phyloP scores from a whole-genome alignment of 2,329 filamentous ascomycete genomes.

The Monilinia vaccinii-corymbosi region DNA sequence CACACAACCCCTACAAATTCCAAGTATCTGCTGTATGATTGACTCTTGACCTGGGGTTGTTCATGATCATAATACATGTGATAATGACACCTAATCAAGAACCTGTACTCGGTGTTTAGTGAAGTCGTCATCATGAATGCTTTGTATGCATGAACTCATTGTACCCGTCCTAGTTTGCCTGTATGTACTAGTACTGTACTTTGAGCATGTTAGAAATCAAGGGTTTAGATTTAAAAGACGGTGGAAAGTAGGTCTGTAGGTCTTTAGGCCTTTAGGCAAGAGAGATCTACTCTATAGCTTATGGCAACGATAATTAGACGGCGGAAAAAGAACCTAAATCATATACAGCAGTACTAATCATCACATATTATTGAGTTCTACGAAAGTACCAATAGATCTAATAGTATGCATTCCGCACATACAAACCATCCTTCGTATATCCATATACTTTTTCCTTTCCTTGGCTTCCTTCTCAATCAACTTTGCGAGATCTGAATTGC shows the following conservation, averaged over 20 bases:
- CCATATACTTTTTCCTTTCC: neutral
- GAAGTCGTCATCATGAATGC: conserved; percentile 1
- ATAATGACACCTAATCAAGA: neutral
- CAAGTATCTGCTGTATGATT: neutral
- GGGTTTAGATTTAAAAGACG: neutral
- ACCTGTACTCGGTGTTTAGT: neutral
- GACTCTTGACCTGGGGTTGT: neutral
- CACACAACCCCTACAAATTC: neutral
- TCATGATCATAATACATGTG: neutral
- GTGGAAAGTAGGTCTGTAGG: neutral
- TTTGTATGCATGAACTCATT: neutral
- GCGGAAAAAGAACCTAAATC: neutral
- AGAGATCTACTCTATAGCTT: neutral
- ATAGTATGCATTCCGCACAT: too few species aligned
- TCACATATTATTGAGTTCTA: too few species aligned
- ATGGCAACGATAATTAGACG: too few species aligned
- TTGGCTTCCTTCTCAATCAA: neutral
- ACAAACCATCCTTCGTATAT: too few species aligned
- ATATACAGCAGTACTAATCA: neutral
- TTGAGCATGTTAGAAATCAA: neutral
- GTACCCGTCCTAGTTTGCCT: too few species aligned
- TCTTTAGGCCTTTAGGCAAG: neutral
- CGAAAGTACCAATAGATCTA: too few species aligned
- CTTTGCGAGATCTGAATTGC: neutral
- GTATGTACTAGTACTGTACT: too few species aligned